Base-by-base conservation (phyloP, 2,329 filamentous ascomycete species). In the Nothomitra cinnamomea region DNA sequence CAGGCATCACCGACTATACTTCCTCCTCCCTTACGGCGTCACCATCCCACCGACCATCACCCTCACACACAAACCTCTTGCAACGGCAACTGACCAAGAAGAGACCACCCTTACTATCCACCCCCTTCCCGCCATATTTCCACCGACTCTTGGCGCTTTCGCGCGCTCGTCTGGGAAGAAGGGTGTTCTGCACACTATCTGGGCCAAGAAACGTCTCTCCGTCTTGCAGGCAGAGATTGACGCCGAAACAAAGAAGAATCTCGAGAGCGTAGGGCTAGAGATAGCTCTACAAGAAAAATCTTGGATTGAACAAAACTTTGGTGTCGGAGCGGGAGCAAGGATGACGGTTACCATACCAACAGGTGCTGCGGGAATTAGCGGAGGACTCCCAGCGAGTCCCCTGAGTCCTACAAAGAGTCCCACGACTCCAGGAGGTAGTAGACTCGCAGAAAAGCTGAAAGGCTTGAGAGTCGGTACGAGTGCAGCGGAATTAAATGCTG, bases 271-370 rank as follows among this genome's bases (percentile, higher is more conserved):
- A 17, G 88, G 85, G 1, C 69, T 94, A 54, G 80, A 87, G 63
- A 94, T 94, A 83, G 87, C 83, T 0, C 65, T 86, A 49, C 79
- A 87, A 55, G 88, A 95, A 66, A 85, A 82, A 63, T 77, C 85
- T 60, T 94, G 87, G 87, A 88, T 95, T 52, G 78, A 87, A 61
- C 73, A 81, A 48, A 86, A 88, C 60, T 95, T 94, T 65, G 83
- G 83, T 4, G 70, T 86, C 1, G 64, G 61, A 42, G 66, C 67
- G 53, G 72, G 66, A 57, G 70, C 66, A 5, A 48, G 43, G 22
- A 61, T 64, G 2, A 66, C 64, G 25, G 64, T 70, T 52, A 69
- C 58, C 54, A 62, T 67, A 50, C 65, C 64, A 13, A 50, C 47
- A 47, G 64, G n/a, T 21, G 51, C 2, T 2, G 24, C 13, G 13